Conservation (phyloP, 495 filamentous ascomycete genomes). For the Halenospora varia region DNA sequence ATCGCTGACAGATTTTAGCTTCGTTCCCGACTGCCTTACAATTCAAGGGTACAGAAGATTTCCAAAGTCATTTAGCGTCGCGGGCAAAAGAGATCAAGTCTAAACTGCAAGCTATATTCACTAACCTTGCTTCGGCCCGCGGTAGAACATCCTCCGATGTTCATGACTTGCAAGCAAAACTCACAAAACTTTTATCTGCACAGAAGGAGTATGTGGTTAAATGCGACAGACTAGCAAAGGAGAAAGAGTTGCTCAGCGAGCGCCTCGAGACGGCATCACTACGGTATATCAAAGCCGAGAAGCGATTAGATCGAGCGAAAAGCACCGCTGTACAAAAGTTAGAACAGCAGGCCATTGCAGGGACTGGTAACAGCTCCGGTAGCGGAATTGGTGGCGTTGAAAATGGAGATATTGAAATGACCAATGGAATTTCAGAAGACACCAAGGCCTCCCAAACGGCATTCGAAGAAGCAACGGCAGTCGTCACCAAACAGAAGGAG, state of each 20-base stretch:
- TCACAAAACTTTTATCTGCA: slow-evolving; percentile 68
- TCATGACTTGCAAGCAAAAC: slow-evolving; percentile 63
- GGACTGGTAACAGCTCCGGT: slow-evolving; percentile 45
- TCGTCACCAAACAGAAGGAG: slow-evolving; percentile 77
- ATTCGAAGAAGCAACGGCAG: slow-evolving; percentile 66
- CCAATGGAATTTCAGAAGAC: slow-evolving; percentile 46
- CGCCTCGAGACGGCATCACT: slow-evolving; percentile 80
- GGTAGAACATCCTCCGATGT: slow-evolving; percentile 57
- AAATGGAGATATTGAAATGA: slow-evolving; percentile 53
- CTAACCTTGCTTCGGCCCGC: slow-evolving; percentile 33
- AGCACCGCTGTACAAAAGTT: slow-evolving; percentile 88
- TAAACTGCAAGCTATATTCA: slow-evolving; percentile 38
- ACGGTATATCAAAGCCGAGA: slow-evolving; percentile 91
- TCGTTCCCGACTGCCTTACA: slow-evolving; percentile 57
- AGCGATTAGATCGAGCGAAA: slow-evolving; percentile 81
- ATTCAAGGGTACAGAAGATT: slow-evolving; percentile 64
- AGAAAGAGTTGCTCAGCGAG: slow-evolving; percentile 80
- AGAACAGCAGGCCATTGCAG: slow-evolving; percentile 78
- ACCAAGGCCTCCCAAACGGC: slow-evolving; percentile 56
- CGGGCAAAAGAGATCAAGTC: slow-evolving; percentile 43
- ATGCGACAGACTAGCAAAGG: slow-evolving; percentile 67
- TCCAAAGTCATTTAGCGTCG: slow-evolving; percentile 72
- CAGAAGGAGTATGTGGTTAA: slow-evolving; percentile 79
- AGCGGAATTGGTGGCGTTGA: slow-evolving; percentile 54
- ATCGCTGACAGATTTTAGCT: slow-evolving; percentile 24